A percentile compares a stretch with the other conserved stretches of the same genome.
These are phyloP conservation scores for Fusarium sp. DNA, from an alignment of 2,329 filamentous ascomycete genomes.

Conservation along the genomic window DNA sequence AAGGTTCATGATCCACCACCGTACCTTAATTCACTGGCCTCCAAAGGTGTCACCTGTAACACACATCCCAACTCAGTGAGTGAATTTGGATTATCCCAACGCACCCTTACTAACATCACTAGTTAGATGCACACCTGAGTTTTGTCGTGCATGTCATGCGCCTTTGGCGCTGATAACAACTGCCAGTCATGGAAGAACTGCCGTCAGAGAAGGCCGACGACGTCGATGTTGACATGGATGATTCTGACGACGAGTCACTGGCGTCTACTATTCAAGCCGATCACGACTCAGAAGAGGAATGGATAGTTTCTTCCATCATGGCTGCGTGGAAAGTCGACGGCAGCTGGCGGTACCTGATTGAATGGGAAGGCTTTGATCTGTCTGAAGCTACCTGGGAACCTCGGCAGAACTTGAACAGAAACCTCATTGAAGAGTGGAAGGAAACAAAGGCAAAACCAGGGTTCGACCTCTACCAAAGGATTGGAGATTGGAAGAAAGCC, in stretches of 20 bases:
- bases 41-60: background rate
- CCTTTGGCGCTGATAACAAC: background rate
- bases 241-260: conserved; percentile 47
- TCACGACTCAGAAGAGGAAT: conserved; percentile 57
- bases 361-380: conserved; percentile 53
- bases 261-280: conserved; percentile 50
- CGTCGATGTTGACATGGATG: conserved; percentile 4
- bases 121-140: background rate
- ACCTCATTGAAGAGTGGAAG: conserved; percentile 58
- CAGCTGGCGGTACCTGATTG: conserved; percentile 48
- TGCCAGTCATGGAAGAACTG: background rate
- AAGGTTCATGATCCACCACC: background rate
- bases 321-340: conserved; percentile 54
- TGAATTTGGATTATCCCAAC: background rate
- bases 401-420: conserved; percentile 53
- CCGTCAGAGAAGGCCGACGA: conserved; percentile 1
- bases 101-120: background rate
- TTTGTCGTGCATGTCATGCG: background rate
- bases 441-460: conserved; percentile 52
- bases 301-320: conserved; percentile 63
- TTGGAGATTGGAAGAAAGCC: conserved; percentile 53
- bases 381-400: conserved; percentile 64
- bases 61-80: background rate
- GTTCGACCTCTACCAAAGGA: conserved; percentile 52
- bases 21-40: background rate